Percentiles rank a stretch among this genome's conserved stretches.
Conservation (phyloP, 2,329 filamentous ascomycete species). For the Dothiorella sarmentorum region DNA sequence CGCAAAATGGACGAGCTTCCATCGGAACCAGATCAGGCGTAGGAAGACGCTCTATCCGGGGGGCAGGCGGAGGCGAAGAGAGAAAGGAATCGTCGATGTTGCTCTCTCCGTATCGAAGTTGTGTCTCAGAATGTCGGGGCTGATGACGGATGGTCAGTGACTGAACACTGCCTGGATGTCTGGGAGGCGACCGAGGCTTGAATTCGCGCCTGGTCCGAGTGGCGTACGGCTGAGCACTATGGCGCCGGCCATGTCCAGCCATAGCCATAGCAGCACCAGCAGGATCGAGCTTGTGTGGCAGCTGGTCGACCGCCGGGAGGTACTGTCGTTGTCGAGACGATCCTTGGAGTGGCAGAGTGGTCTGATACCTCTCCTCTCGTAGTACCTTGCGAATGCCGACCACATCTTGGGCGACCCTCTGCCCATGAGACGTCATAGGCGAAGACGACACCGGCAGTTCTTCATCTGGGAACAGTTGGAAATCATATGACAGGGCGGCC, state of each 20-base stretch:
- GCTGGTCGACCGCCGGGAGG: background rate
- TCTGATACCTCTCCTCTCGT: background rate
- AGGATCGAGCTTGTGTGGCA: background rate
- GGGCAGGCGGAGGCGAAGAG: constrained; percentile 27
- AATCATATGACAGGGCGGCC: background rate
- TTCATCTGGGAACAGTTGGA: constrained; percentile 2
- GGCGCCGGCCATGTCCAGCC: background rate
- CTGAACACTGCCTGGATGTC: background rate
- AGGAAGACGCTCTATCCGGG: constrained; percentile 28
- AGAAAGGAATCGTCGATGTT: background rate
- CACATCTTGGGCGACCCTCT: background rate
- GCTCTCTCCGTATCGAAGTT: background rate
- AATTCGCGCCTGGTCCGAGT: background rate
- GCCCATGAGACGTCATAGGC: background rate
- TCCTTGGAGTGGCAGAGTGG: background rate
- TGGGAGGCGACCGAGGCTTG: background rate
- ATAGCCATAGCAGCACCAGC: background rate
- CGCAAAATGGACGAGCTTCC: constrained; percentile 31
- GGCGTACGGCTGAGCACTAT: background rate
- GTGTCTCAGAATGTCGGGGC: background rate
- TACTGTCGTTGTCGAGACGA: background rate
- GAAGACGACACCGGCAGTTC: background rate
- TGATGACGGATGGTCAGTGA: background rate
- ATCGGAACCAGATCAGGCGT: constrained; percentile 34
- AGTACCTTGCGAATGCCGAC: background rate